A percentile compares a stretch with the other conserved stretches of the same genome.
phyloP scores from a whole-genome alignment of 73 alveolate genomes.

The Durusdinium trenchii region DNA sequence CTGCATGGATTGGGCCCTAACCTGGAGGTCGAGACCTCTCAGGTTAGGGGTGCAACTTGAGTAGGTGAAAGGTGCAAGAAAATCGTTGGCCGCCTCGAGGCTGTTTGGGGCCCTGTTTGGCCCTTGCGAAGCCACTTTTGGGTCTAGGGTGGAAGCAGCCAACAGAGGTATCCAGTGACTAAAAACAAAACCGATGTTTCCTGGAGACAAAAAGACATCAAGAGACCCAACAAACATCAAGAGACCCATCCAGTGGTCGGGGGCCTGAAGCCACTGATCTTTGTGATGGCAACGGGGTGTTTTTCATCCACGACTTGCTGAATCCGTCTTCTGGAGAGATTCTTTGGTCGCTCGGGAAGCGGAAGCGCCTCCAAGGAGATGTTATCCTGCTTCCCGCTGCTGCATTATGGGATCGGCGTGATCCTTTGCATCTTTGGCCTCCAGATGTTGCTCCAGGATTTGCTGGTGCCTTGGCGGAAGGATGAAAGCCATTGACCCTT shows the following conservation, averaged over 20 bases:
- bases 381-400: slow-evolving; percentile 76
- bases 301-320: too few relatives aligned
- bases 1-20: too few relatives aligned
- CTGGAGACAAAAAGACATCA: too few relatives aligned
- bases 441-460: slow-evolving; percentile 50
- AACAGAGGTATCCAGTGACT: too few relatives aligned
- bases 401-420: slow-evolving; percentile 78
- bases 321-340: too few relatives aligned
- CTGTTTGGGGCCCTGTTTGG: not conserved
- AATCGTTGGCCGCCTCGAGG: not conserved
- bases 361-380: slow-evolving; percentile 30
- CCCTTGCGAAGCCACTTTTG: not conserved
- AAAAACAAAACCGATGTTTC: too few relatives aligned
- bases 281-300: too few relatives aligned
- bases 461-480: not conserved
- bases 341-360: not conserved
- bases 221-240: too few relatives aligned
- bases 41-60: not conserved
- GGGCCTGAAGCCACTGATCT: too few relatives aligned
- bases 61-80: not conserved
- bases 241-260: too few relatives aligned
- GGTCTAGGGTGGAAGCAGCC: too few relatives aligned
- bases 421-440: slow-evolving; percentile 86
- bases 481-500: not conserved
- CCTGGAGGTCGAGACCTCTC: too few relatives aligned